Conservation (phyloP, 495 filamentous ascomycete species). For the Tuber microsphaerosporum region DNA sequence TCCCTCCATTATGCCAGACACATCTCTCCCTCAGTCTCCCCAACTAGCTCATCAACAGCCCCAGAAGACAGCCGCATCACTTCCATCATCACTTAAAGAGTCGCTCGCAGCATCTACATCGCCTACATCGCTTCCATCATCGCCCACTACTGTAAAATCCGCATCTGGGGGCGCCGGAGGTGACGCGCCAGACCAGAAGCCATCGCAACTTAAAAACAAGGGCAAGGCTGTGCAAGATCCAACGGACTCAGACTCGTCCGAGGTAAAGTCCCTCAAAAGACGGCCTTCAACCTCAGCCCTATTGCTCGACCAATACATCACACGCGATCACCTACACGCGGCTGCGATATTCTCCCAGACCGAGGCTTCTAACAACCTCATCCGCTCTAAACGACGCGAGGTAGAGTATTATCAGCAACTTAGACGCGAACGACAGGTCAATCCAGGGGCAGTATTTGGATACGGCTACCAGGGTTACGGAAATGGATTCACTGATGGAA, state of each 20-base stretch:
- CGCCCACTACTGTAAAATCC: slow-evolving; percentile 28
- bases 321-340: slow-evolving; percentile 65
- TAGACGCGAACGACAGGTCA: slow-evolving; percentile 48
- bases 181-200: slow-evolving; percentile 31
- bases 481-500: slow-evolving; percentile 68
- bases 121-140: slow-evolving; percentile 34
- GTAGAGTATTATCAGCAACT: slow-evolving; percentile 48
- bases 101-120: slow-evolving; percentile 30
- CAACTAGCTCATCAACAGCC: slow-evolving; percentile 39
- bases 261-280: slow-evolving; percentile 31
- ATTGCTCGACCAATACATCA: slow-evolving; percentile 64
- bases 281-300: slow-evolving; percentile 36
- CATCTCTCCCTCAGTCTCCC: slow-evolving; percentile 41
- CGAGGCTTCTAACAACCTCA: slow-evolving; percentile 35
- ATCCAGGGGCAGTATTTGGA: slow-evolving; percentile 63
- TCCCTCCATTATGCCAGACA: slow-evolving; percentile 39
- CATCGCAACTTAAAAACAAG: slow-evolving; percentile 25
- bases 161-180: slow-evolving; percentile 10
- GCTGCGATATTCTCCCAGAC: slow-evolving; percentile 51
- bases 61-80: slow-evolving; percentile 42
- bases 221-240: slow-evolving; percentile 16
- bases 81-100: slow-evolving; percentile 38
- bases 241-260: slow-evolving; percentile 30
- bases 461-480: slow-evolving; percentile 84
- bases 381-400: slow-evolving; percentile 49